Evolutionary conservation across 176 grass and related monocot species (phyloP).

Genomic region (Aegilops tauschii): DNA sequence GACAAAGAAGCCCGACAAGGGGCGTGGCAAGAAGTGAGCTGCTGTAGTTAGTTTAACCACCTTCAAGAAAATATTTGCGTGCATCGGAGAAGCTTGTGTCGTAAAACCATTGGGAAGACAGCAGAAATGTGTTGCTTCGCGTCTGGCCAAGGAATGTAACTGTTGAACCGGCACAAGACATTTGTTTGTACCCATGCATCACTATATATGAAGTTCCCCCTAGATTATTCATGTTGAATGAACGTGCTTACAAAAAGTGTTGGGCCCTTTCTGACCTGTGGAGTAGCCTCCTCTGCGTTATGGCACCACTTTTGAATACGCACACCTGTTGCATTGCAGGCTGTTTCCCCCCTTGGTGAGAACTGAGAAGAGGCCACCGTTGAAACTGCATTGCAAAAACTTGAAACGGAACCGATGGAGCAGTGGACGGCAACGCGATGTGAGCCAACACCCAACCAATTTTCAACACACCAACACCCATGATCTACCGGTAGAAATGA

Average conservation of each 20-base stretch:
- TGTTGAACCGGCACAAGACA: too few species aligned
- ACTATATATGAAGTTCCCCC: too few species aligned
- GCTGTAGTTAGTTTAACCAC: background rate
- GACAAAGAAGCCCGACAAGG: background rate
- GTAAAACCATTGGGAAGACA: background rate
- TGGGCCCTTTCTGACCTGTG: too few species aligned
- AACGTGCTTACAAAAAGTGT: too few species aligned
- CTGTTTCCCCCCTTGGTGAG: too few species aligned
- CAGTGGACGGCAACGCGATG: background rate
- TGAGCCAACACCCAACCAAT: background rate
- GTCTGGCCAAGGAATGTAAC: background rate
- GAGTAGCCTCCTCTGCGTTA: background rate
- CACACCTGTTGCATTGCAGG: background rate
- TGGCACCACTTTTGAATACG: background rate
- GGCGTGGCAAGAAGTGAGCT: conserved; percentile 32
- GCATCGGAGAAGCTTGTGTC: background rate
- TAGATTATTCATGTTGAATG: too few species aligned
- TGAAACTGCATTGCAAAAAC: background rate
- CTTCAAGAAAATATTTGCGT: background rate
- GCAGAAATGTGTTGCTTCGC: background rate
- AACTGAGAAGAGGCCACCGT: background rate
- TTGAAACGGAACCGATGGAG: too few species aligned
- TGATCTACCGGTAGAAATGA: background rate
- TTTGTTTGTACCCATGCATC: too few species aligned
- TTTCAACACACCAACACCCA: too few species aligned